A percentile compares a stretch with the other conserved stretches of the same genome.
These are phyloP conservation scores for Kwoniella shandongensis DNA, from an alignment of 768 basidiomycete species.

Conservation along the genomic window DNA sequence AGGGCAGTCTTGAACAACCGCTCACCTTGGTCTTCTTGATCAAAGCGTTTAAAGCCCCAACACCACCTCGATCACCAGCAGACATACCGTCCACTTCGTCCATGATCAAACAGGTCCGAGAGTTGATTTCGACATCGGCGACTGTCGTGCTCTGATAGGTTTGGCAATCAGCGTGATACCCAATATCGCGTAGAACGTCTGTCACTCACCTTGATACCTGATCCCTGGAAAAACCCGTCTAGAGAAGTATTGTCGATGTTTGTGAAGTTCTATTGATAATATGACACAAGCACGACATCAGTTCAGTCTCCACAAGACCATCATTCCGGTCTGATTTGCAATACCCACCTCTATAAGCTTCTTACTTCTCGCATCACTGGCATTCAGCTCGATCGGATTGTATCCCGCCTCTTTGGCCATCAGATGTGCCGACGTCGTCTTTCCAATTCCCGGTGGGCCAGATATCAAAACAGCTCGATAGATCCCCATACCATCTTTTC, in stretches of 20 bases:
- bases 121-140: slow-evolving; percentile 71
- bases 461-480: slow-evolving; percentile 86
- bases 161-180: slow-evolving; percentile 1
- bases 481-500: slow-evolving; percentile 81
- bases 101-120: slow-evolving; percentile 89
- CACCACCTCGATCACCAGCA: slow-evolving; percentile 92
- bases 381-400: slow-evolving; percentile 92
- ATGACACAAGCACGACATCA: slow-evolving; percentile 3
- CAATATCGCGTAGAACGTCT: neutral
- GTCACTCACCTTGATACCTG: slow-evolving; percentile 37
- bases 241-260: slow-evolving; percentile 86
- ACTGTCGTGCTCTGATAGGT: slow-evolving; percentile 62
- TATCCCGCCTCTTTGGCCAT: slow-evolving; percentile 87
- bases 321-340: neutral
- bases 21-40: slow-evolving; percentile 88
- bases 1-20: neutral
- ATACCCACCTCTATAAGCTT: slow-evolving; percentile 85
- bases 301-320: too few species aligned
- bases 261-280: slow-evolving; percentile 83
- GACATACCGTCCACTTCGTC: slow-evolving; percentile 99
- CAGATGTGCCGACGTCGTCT: slow-evolving; percentile 93
- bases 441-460: slow-evolving; percentile 94
- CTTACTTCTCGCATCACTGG: slow-evolving; percentile 92
- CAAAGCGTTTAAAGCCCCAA: slow-evolving; percentile 84
- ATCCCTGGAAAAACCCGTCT: slow-evolving; percentile 66